Base-by-base conservation (phyloP, 140 eudicot genomes). In the Flaveria floridana region DNA sequence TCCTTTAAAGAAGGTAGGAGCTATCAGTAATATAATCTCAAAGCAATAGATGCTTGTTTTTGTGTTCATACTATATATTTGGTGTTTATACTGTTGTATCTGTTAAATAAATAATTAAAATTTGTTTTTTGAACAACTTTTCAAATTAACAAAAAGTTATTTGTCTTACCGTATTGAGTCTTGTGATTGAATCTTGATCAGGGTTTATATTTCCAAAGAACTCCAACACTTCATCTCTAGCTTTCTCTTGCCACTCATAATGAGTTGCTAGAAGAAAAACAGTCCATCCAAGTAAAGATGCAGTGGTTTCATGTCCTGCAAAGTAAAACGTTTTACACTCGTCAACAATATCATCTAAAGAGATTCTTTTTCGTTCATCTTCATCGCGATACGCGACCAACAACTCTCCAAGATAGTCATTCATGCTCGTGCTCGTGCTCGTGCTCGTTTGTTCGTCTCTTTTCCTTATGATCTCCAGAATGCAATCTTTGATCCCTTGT, bases 271-370 rank as follows among this genome's bases (percentile, higher is more conserved):
- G 76, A 79, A 85, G 89, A 76, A 82, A 77, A 79, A 82, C 15
- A 42, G 83, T 85, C 87, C 89, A 85, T 63, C 83, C 89, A 41
- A 85, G 89, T 68, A 82, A 73, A 26, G 85, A 79, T 23, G 89
- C 83, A 46, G 85, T 82, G 9, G 85, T 82, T 80, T 82, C 87
- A 65, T 85, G 87, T 46, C 89, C 87, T 21, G 89, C 87, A 70
- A 82, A 79, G 65, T 82, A 85, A 50, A 82, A 82, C 2, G 89
- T 82, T 73, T 85, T 85, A 57, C 87, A 82, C 71, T 85, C 87
- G 7, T 85, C 87, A 11, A 74, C 81, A 57, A 82, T 73, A 64
- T 79, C 85, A 2, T 85, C 79, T 19, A 82, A n/a, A 64, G 83
- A 41, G 25, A 85, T 64, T 62, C 77, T 68, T 72, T 82, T 85